phyloP scores from a whole-genome alignment of 768 basidiomycete species.

The Leccinum uliginosum region DNA sequence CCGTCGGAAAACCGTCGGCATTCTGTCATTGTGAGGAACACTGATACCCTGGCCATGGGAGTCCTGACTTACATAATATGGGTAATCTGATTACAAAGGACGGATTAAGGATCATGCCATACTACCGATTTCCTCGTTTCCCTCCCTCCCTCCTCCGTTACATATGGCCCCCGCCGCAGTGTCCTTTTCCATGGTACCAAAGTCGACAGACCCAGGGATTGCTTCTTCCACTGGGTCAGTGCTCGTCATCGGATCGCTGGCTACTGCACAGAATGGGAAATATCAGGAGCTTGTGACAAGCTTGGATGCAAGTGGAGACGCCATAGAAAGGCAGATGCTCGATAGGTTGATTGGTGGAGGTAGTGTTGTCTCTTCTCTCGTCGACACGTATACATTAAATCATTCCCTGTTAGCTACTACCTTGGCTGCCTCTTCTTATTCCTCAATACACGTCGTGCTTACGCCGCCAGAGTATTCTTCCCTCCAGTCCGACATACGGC shows the following conservation, averaged over 20 bases:
- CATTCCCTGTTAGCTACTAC: slow-evolving; percentile 45
- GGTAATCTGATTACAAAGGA: slow-evolving; percentile 20
- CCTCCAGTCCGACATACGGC: slow-evolving; percentile 47
- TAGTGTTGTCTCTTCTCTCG: slow-evolving; percentile 26
- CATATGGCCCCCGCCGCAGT: slow-evolving; percentile 56
- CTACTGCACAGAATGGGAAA: slow-evolving; percentile 73
- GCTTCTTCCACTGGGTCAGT: slow-evolving; percentile 40
- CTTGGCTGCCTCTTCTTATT: slow-evolving; percentile 50
- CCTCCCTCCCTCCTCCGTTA: neutral
- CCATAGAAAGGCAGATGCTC: slow-evolving; percentile 75
- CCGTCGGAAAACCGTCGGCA: neutral
- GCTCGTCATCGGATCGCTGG: slow-evolving; percentile 73
- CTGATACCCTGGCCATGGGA: neutral
- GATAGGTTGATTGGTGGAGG: slow-evolving; percentile 82
- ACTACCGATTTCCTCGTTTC: neutral
- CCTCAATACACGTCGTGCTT: slow-evolving; percentile 67
- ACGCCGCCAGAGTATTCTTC: slow-evolving; percentile 56
- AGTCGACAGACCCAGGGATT: slow-evolving; percentile 23
- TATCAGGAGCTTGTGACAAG: slow-evolving; percentile 68
- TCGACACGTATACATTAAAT: neutral
- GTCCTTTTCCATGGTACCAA: slow-evolving; percentile 13
- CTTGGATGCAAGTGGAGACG: slow-evolving; percentile 39
- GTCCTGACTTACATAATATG: slow-evolving; percentile 19
- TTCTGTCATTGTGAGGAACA: neutral
- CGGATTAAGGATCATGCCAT: neutral